A percentile compares a stretch with the other conserved stretches of the same genome.
Evolutionary conservation across 106 monocot genomes (phyloP).

Genomic region (Dendrobium nobile): DNA sequence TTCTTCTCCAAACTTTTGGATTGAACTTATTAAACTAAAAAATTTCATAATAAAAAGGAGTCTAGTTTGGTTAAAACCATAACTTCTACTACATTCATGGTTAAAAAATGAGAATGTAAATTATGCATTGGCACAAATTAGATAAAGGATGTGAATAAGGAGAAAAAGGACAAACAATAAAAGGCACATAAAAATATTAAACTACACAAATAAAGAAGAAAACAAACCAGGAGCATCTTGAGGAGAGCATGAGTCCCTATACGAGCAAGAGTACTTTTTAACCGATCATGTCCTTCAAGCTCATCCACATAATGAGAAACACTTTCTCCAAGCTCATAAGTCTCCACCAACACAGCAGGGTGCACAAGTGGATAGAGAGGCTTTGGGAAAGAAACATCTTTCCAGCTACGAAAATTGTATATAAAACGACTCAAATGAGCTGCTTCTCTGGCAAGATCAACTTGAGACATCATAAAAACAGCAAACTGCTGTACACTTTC

Average conservation of each 20-base stretch:
- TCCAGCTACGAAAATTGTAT: slow-evolving; percentile 84
- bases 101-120: background rate
- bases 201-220: background rate
- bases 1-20: no score
- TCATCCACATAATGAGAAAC: slow-evolving; percentile 75
- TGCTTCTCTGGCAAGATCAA: slow-evolving; percentile 89
- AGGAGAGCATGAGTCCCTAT: slow-evolving; percentile 81
- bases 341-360: slow-evolving; percentile 89
- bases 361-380: slow-evolving; percentile 90
- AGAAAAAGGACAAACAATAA: background rate
- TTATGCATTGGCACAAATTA: background rate
- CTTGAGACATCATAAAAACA: slow-evolving; percentile 93
- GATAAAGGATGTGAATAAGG: background rate
- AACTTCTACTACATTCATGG: background rate
- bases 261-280: slow-evolving; percentile 69
- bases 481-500: slow-evolving; percentile 91
- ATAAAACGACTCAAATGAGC: slow-evolving; percentile 83
- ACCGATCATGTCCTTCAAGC: slow-evolving; percentile 41
- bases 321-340: slow-evolving; percentile 76
- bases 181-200: background rate
- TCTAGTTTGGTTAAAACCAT: no score
- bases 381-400: slow-evolving; percentile 78
- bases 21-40: no score
- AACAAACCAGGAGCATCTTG: slow-evolving; percentile 76
- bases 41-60: no score